phyloP scores from a whole-genome alignment of 1,284 basidiomycete genomes.

The Schizopora paradoxa region DNA sequence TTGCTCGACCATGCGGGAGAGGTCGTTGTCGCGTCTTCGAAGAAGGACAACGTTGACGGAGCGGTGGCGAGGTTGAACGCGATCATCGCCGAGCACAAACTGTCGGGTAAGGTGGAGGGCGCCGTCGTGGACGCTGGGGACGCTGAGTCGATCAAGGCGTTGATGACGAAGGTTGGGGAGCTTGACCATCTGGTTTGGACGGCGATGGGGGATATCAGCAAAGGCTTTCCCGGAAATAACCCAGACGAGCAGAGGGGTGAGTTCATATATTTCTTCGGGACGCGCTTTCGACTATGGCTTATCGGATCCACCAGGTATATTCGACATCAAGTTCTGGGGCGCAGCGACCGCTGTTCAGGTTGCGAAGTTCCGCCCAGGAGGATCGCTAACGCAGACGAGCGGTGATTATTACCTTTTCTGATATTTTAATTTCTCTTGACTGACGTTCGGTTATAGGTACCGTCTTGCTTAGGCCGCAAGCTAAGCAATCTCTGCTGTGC shows the following conservation, averaged over 20 bases:
- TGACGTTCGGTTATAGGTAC: slow-evolving; percentile 13
- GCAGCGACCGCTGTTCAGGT: slow-evolving; percentile 14
- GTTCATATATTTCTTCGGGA: not conserved
- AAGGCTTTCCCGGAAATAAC: slow-evolving; percentile 17
- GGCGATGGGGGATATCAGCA: slow-evolving; percentile 13
- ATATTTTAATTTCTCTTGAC: too few species aligned
- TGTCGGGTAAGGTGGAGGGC: slow-evolving; percentile 13
- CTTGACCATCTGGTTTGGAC: slow-evolving; percentile 22
- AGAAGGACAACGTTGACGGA: slow-evolving; percentile 11
- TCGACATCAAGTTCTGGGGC: slow-evolving; percentile 22
- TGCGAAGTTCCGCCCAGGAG: slow-evolving; percentile 15
- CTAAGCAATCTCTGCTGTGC: slow-evolving; percentile 14
- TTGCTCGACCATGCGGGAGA: slow-evolving; percentile 15
- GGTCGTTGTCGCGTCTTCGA: slow-evolving; percentile 20
- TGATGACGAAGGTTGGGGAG: slow-evolving; percentile 18
- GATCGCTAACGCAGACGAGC: slow-evolving; percentile 18
- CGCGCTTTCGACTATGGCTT: not conserved
- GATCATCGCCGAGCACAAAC: not conserved
- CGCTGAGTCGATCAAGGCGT: slow-evolving; percentile 11
- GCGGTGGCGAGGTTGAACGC: slow-evolving; percentile 10
- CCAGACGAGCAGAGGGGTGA: slow-evolving; percentile 15
- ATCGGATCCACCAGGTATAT: slow-evolving; percentile 12
- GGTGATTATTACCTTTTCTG: slow-evolving; percentile 12
- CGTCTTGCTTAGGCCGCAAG: slow-evolving; percentile 14
- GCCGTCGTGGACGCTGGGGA: slow-evolving; percentile 16